A percentile compares a stretch with the other conserved stretches of the same genome.
phyloP scores from a whole-genome alignment of 73 alveolate species.

The Tetrahymena malaccensis region DNA sequence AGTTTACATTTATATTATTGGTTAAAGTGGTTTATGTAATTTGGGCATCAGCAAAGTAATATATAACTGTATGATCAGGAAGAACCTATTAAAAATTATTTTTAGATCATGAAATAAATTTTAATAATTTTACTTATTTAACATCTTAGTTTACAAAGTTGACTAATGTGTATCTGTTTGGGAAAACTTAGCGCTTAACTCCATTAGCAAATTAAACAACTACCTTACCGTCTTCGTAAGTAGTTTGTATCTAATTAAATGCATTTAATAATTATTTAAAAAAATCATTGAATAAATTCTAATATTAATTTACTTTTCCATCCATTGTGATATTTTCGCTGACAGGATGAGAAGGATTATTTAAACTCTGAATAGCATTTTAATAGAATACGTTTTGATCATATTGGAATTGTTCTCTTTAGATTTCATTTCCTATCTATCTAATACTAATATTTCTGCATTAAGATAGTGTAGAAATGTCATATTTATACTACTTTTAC shows the following conservation, averaged over 20 bases:
- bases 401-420: constrained; percentile 3
- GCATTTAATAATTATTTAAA: too few species aligned
- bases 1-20: constrained; percentile 78
- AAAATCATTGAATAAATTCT: neutral
- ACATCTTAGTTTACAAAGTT: constrained; percentile 84
- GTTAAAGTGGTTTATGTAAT: constrained; percentile 90
- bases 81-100: constrained; percentile 19
- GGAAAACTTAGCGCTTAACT: constrained; percentile 82
- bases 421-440: neutral
- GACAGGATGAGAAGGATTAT: constrained; percentile 9
- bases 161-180: constrained; percentile 92
- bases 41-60: constrained; percentile 89
- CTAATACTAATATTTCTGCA: constrained; percentile 13
- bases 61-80: constrained; percentile 89
- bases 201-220: constrained; percentile 94
- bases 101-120: neutral
- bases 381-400: constrained; percentile 12
- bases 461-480: constrained; percentile 1
- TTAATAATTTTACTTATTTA: constrained; percentile 28
- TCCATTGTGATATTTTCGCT: constrained; percentile 43
- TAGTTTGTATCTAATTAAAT: constrained; percentile 47
- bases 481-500: constrained; percentile 5
- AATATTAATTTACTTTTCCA: constrained; percentile 26
- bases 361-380: neutral
- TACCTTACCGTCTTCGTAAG: constrained; percentile 75